A percentile compares a stretch with the other conserved stretches of the same genome.
phyloP scores from a whole-genome alignment of 805 yeast genomes.

The Cyberlindnera maclurae region DNA sequence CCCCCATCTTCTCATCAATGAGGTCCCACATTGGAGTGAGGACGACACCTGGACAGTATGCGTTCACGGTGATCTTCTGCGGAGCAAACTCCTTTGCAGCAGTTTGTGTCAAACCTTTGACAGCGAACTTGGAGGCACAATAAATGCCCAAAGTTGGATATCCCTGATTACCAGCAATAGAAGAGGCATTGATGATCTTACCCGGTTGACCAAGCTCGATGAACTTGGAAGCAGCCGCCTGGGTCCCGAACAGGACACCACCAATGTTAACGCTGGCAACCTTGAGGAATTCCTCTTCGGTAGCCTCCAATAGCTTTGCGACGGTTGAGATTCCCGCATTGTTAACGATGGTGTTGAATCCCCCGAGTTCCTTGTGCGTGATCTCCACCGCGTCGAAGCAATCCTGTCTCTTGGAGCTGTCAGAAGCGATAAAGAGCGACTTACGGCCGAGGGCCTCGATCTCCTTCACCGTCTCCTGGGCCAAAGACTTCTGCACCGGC shows the following conservation, averaged over 20 bases:
- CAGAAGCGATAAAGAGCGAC: constrained; percentile 22
- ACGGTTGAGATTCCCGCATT: constrained; percentile 31
- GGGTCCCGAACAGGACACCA: constrained; percentile 29
- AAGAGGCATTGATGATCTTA: constrained; percentile 32
- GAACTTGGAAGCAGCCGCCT: constrained; percentile 27
- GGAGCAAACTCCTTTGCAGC: constrained; percentile 33
- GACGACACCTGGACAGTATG: constrained; percentile 35
- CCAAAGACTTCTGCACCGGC: constrained; percentile 18
- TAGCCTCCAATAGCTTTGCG: constrained; percentile 22
- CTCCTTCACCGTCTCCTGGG: constrained; percentile 19
- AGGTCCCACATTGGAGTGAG: constrained; percentile 32
- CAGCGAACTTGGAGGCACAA: constrained; percentile 32
- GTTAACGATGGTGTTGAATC: constrained; percentile 30
- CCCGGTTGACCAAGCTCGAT: constrained; percentile 26
- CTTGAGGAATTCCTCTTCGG: constrained; percentile 22
- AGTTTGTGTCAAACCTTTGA: constrained; percentile 29
- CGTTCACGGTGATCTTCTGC: constrained; percentile 31
- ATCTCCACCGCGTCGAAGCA: constrained; percentile 23
- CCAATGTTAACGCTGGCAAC: constrained; percentile 25
- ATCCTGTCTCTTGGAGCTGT: constrained; percentile 20
- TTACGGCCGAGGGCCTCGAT: constrained; percentile 17
- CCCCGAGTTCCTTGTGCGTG: constrained; percentile 25
- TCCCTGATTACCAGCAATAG: constrained; percentile 29
- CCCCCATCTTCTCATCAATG: constrained; percentile 23
- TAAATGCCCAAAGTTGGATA: constrained; percentile 28